Evolutionary conservation across 495 filamentous ascomycete genomes (phyloP).

Genomic region (Lophium mytilinum): DNA sequence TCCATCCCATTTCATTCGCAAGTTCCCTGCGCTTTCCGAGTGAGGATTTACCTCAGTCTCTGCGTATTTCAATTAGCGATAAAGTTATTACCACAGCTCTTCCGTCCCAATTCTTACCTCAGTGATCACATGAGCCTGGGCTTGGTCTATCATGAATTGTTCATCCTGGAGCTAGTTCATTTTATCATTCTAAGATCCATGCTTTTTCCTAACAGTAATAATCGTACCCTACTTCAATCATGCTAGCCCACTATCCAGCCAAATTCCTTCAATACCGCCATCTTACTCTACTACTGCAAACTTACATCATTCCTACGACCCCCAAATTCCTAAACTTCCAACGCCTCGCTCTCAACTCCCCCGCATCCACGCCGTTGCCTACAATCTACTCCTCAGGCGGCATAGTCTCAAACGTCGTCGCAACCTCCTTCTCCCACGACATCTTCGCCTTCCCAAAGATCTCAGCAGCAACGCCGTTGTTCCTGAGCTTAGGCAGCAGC

Average conservation of each 20-base stretch:
- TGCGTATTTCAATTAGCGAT: too few relatives aligned
- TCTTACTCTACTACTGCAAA: background rate
- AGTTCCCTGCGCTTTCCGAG: conserved; percentile 21
- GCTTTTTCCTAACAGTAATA: too few relatives aligned
- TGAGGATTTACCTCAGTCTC: background rate
- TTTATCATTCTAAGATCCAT: too few relatives aligned
- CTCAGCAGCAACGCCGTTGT: conserved; percentile 23
- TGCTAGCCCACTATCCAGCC: background rate
- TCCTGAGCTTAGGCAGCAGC: conserved; percentile 29
- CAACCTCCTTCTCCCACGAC: conserved; percentile 24
- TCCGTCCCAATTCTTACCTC: too few relatives aligned
- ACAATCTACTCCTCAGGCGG: conserved; percentile 21
- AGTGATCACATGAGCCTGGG: too few relatives aligned
- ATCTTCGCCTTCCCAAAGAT: conserved; percentile 22
- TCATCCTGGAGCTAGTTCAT: too few relatives aligned
- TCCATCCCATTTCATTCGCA: conserved; percentile 28
- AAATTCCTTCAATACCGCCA: background rate
- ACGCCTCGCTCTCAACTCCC: background rate
- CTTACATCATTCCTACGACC: background rate
- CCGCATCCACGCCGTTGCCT: conserved; percentile 1
- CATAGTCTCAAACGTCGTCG: conserved; percentile 20
- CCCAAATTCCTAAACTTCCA: too few relatives aligned
- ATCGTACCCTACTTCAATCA: background rate
- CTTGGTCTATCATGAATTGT: too few relatives aligned
- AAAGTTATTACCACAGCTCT: too few relatives aligned